phyloP scores from a whole-genome alignment of 805 yeast genomes.

The Grigorovia humatica region DNA sequence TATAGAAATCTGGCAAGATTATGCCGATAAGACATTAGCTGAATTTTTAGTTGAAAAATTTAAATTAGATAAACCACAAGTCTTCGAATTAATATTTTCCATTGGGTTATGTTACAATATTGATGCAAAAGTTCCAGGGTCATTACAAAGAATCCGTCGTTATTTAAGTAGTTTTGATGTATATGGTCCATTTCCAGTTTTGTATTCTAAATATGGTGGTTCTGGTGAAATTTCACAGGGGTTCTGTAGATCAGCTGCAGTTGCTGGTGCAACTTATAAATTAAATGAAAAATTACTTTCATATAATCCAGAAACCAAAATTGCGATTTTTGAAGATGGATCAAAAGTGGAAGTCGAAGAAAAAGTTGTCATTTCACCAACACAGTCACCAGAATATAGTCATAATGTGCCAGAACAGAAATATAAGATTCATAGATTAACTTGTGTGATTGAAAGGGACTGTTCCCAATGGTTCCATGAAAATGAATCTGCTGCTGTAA shows the following conservation, averaged over 20 bases:
- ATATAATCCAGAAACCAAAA: conserved; percentile 55
- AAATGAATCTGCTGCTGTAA: conserved; percentile 74
- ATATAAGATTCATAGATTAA: conserved; percentile 59
- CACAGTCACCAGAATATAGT: conserved; percentile 42
- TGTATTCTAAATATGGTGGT: conserved; percentile 88
- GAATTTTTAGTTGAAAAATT: conserved; percentile 55
- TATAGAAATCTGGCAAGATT: conserved; percentile 45
- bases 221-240: conserved; percentile 96
- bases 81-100: conserved; percentile 74
- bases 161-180: conserved; percentile 79
- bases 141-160: conserved; percentile 70
- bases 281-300: conserved; percentile 55
- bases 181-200: conserved; percentile 88
- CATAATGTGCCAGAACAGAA: conserved; percentile 35
- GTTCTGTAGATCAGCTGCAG: conserved; percentile 95
- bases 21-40: conserved; percentile 45
- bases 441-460: conserved; percentile 73
- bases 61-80: conserved; percentile 62
- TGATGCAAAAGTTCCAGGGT: conserved; percentile 57
- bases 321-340: conserved; percentile 70
- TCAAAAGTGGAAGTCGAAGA: conserved; percentile 66
- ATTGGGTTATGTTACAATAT: conserved; percentile 67
- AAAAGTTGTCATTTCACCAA: conserved; percentile 66
- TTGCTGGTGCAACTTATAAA: conserved; percentile 91
- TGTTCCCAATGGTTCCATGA: conserved; percentile 90